Evolutionary conservation across 164 flowering plant genomes (phyloP), one percentile per base, ranked within the genome.

Genomic region (Nelumbo lutea): DNA sequence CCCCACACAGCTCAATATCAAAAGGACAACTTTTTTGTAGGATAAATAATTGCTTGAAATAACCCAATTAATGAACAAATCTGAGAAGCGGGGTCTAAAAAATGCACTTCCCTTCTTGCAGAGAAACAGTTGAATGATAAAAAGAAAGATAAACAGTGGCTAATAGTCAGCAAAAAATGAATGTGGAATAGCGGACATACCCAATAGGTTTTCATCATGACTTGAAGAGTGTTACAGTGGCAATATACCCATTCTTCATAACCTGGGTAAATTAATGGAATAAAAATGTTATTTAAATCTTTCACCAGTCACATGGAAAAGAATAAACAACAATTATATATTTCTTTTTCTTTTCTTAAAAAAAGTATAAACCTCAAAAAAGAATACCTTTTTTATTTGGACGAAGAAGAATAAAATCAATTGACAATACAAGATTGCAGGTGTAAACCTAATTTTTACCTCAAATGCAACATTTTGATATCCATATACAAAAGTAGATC

Each of bases 401-500:
- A 62, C 13, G 7, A 2, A 41, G 40, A 3, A 60, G 2, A 61
- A 8, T 14, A 59, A 15, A n/a, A 50, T 41, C 42, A 38, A 38
- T 14, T 8, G 9, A n/a, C 13, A 62, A 52, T n/a, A 43, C 9
- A 67, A 61, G 42, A 43, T 40, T 27, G 52, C 67, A 61, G 3
- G 7, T 1, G 44, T 63, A 15, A 40, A 67, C 39, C 44, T 45
- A 66, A 43, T 75, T 61, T 80, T 76, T 73, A 95, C 98, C 96
- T 95, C 98, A 69, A 95, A 89, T 44, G 98, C 97, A 76, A 86
- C 75, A 83, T 92, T 91, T 62, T 84, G 98, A 78, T 90, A 95
- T 6, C 97, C 98, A 81, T 95, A 92, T 15, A 95, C 98, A 75
- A 89, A 85, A 51, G 98, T 92, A 41, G 96, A 88, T 70, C 98